Evolutionary conservation across 192 early-diverging fungal species (phyloP).

Genomic region (Gamsiella multidivaricata): DNA sequence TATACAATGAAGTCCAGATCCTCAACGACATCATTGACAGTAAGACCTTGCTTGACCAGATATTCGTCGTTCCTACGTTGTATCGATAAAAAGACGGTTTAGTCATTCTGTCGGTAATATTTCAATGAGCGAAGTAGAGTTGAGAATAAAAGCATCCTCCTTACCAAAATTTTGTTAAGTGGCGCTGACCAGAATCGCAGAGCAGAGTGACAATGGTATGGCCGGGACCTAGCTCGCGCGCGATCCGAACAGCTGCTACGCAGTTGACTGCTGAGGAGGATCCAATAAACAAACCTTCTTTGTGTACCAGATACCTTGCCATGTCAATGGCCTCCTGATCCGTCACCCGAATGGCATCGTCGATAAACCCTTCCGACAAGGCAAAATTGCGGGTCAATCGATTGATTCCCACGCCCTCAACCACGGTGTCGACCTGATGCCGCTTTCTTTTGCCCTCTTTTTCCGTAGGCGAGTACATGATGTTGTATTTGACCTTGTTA

Average conservation of each 20-base stretch:
- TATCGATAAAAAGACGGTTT: background rate
- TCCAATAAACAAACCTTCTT: slow-evolving; percentile 92
- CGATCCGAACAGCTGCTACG: slow-evolving; percentile 86
- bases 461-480: slow-evolving; percentile 91
- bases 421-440: slow-evolving; percentile 97
- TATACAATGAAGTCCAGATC: slow-evolving; percentile 44
- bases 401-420: slow-evolving; percentile 97
- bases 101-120: too few species aligned
- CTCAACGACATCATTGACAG: slow-evolving; percentile 45
- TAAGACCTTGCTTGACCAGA: slow-evolving; percentile 36
- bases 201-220: slow-evolving; percentile 93
- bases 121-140: too few species aligned
- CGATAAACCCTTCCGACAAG: slow-evolving; percentile 68
- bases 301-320: slow-evolving; percentile 83
- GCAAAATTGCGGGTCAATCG: slow-evolving; percentile 91
- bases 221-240: slow-evolving; percentile 84
- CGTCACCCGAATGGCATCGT: slow-evolving; percentile 85
- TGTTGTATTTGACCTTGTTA: slow-evolving; percentile 89
- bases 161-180: slow-evolving; percentile 96
- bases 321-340: slow-evolving; percentile 92
- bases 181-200: slow-evolving; percentile 90
- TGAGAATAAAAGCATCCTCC: background rate
- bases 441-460: slow-evolving; percentile 89
- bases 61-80: slow-evolving; percentile 63
- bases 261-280: slow-evolving; percentile 92